Base-by-base conservation (phyloP, 2,329 filamentous ascomycete genomes). In the Aspergillus tanneri region DNA sequence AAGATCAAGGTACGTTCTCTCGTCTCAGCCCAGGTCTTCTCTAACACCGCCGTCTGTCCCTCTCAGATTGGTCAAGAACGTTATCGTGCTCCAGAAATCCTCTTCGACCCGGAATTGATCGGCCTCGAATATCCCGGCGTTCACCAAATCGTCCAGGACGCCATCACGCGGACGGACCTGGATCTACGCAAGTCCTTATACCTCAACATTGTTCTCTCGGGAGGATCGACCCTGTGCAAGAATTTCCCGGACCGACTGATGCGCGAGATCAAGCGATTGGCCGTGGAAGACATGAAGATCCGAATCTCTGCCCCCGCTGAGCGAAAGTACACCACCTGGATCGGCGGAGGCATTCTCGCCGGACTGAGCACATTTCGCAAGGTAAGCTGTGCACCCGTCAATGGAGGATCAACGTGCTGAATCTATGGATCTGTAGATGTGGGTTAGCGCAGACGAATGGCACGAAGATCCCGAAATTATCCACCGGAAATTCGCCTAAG, bases 381-480 rank as follows among this genome's bases (percentile, higher is more conserved):
- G 87, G 90, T 93, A 72, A 69, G 80, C 67, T 38, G 19, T 30
- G 10, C 16, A 10, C 6, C 23, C 21, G 22, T 9, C 11, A n/a
- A 40, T 19, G 14, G n/a, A 11, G 14, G 24, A 9, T 27, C 22
- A 3, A 27, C 11, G 18, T 25, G n/a, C 39, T 43, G n/a, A 23
- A 34, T 16, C 22, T 19, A 12, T 4, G 9, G 12, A 8, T 22
- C n/a, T 18, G 11, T 25, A 96, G 92, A 99, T 99, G 93, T 97
- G 93, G 90, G 93, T 99, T 65, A 96, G 90, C 73, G 92, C 96
- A 68, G 93, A 97, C 67, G 93, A 99, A 77, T 99, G 93, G 93
- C 93, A 99, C 70, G 93, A 99, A 80, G 96, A 99, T 68, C 93
- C 93, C 14, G 92, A 99, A 67, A 93, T 99, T 63, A 97, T 99